Base-by-base conservation (phyloP, 2,329 filamentous ascomycete species). In the Cyphellophora europaea region DNA sequence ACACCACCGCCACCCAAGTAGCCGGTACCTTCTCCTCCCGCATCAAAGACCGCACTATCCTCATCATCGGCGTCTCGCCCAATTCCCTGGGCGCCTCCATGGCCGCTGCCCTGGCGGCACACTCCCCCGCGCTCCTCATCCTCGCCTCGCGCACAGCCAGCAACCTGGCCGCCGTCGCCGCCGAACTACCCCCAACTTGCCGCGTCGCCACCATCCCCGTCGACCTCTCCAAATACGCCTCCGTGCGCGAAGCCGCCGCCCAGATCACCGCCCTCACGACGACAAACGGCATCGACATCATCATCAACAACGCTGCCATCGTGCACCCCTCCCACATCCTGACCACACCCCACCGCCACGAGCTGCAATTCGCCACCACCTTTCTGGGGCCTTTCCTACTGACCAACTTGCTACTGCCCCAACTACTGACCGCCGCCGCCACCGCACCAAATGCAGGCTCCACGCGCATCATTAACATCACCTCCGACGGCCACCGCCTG, bases 221-320 rank as follows among this genome's bases (percentile, higher is more conserved):
- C 3, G 57, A 65, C 38, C 44, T 65, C 12, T 46, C 46, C 10
- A 61, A 53, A 2, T 45, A 56, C 16, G 33, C 40, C 1, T 52
- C 48, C 5, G 47, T 63, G 3, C 55, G 56, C 0, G 38, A 50
- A 12, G 57, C 58, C 1, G 58, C 58, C 2, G 37, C 40, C 2
- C 37, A 49, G 27, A 50, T 66, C 33, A 49, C 53, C 25, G 28
- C 30, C 16, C 51, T 49, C 14, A 36, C 38, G 4, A 48, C 54
- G 27, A 38, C 55, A 16, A 48, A 55, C 27, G 40, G 43, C 0
- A 56, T 68, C 30, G 60, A 65, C 42, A 51, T 67, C 2, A 45
- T 66, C 4, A 55, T 67, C 40, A 63, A 66, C 49, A 67, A 63
- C 38, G 61, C 65, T 6, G 63, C 57, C 2, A 48, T 65, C 16